These are phyloP conservation scores for Podospora fimiseda DNA, from an alignment of 495 filamentous ascomycete species.

Conservation along the genomic window DNA sequence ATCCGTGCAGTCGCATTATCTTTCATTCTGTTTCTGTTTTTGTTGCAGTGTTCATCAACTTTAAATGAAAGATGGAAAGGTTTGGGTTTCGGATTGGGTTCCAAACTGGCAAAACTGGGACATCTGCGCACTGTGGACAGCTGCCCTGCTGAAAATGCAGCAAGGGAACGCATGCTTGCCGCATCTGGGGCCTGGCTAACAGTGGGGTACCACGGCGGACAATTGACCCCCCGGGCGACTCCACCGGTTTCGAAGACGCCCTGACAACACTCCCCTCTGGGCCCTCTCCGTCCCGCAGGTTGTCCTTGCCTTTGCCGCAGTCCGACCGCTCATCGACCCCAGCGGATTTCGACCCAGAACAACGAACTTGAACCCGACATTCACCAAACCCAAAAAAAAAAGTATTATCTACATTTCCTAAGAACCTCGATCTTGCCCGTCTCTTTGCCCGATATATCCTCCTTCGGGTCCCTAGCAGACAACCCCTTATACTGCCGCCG, in stretches of 20 bases:
- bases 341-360: background rate
- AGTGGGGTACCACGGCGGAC: conserved; percentile 1
- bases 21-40: background rate
- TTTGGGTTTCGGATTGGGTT: background rate
- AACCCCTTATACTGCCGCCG: background rate
- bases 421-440: too few relatives aligned
- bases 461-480: background rate
- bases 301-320: conserved; percentile 8
- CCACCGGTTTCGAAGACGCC: conserved; percentile 13
- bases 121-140: background rate
- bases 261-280: background rate
- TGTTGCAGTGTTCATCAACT: background rate
- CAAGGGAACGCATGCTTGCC: conserved; percentile 6
- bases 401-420: background rate
- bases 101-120: background rate
- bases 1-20: conserved; percentile 3
- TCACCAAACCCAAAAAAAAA: background rate
- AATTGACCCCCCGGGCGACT: conserved; percentile 10
- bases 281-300: background rate
- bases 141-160: background rate
- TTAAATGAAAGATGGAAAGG: too few relatives aligned
- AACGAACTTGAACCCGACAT: background rate
- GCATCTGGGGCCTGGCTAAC: conserved; percentile 12
- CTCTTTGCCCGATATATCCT: background rate
- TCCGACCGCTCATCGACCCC: conserved; percentile 1